Evolutionary conservation across 2,329 filamentous ascomycete genomes (phyloP).

Genomic region (Botryotinia convoluta): DNA sequence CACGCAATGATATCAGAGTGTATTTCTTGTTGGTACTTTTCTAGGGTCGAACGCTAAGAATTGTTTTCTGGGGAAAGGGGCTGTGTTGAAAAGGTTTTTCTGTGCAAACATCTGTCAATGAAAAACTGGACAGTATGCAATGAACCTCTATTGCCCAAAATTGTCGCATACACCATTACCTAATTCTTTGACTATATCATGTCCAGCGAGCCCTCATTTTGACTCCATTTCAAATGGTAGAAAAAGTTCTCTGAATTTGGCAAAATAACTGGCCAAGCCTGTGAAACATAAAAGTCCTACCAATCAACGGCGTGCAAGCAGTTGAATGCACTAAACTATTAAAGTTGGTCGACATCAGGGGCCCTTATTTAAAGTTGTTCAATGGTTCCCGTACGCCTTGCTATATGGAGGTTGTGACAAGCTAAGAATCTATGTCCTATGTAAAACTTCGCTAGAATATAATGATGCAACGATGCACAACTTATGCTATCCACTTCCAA

Average conservation of each 20-base stretch:
- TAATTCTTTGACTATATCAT: not conserved
- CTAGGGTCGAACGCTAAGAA: not conserved
- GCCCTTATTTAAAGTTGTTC: not conserved
- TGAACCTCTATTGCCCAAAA: not conserved
- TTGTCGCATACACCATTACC: not conserved
- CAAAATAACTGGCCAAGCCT: not conserved
- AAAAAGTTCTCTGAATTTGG: not conserved
- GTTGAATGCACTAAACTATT: not conserved
- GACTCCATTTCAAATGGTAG: not conserved
- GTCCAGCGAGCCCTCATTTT: not conserved
- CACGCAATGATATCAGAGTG: not conserved
- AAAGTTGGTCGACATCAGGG: not conserved
- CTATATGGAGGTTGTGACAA: not conserved
- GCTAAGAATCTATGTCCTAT: not conserved
- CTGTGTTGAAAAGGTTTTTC: conserved; percentile 2
- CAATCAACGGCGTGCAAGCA: not conserved
- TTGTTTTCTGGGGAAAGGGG: not conserved
- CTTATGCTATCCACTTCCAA: conserved; percentile 43
- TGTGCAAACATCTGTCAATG: not conserved
- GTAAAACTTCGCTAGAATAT: not conserved
- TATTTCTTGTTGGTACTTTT: not conserved
- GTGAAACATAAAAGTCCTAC: not conserved
- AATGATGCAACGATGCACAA: not conserved
- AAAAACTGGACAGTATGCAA: not conserved
- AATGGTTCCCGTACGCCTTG: not conserved